Percentiles rank a stretch among this genome's conserved stretches.
Conservation (phyloP, 2,329 filamentous ascomycete species). For the Penicillium sp. region DNA sequence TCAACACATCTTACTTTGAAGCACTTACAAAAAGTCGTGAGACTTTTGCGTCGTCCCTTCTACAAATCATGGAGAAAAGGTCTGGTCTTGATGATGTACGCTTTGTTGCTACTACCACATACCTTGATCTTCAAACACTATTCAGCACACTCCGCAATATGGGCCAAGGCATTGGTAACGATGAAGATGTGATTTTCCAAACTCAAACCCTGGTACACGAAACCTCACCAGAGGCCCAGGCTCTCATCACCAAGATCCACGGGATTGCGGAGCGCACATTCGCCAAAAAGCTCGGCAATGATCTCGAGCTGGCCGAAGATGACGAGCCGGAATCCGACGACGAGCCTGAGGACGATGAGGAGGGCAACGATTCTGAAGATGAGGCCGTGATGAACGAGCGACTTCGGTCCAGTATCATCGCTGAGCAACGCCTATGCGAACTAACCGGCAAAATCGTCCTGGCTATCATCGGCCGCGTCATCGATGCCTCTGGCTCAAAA, state of each 20-base stretch:
- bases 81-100: conserved; percentile 71
- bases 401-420: conserved; percentile 67
- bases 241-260: conserved; percentile 74
- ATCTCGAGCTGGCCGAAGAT: conserved; percentile 58
- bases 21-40: conserved; percentile 65
- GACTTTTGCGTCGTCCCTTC: conserved; percentile 51
- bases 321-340: conserved; percentile 72
- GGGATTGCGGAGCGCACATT: conserved; percentile 73
- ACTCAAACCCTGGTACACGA: conserved; percentile 68
- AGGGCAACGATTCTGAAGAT: conserved; percentile 31
- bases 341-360: conserved; percentile 48
- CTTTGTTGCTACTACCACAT: conserved; percentile 70
- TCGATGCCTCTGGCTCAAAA: conserved; percentile 65
- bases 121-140: conserved; percentile 80
- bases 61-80: conserved; percentile 52
- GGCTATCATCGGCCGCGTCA: conserved; percentile 70
- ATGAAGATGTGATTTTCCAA: conserved; percentile 52
- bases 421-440: conserved; percentile 84
- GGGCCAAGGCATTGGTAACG: conserved; percentile 39
- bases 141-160: conserved; percentile 70
- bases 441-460: conserved; percentile 83
- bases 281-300: conserved; percentile 63
- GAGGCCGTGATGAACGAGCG: conserved; percentile 52
- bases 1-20: conserved; percentile 65
- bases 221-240: conserved; percentile 63